Evolutionary conservation across 2,329 filamentous ascomycete genomes (phyloP).

Genomic region (Ophiostoma angusticollis): DNA sequence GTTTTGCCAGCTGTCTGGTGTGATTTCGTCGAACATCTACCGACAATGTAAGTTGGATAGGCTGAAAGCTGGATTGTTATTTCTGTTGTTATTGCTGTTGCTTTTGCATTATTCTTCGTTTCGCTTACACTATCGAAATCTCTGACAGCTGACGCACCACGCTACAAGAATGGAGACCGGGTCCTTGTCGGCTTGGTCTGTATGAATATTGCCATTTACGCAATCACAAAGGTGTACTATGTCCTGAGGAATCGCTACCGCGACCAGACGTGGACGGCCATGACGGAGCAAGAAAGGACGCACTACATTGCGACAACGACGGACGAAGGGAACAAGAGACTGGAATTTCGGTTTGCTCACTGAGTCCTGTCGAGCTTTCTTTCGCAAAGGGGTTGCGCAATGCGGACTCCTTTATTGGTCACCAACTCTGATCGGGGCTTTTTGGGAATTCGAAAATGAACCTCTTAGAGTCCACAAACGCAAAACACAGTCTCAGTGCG

Average conservation of each 20-base stretch:
- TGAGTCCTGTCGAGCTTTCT: too few species aligned
- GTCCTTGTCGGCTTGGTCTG: slow-evolving; percentile 37
- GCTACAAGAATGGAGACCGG: slow-evolving; percentile 41
- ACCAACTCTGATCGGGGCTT: too few species aligned
- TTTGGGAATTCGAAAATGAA: too few species aligned
- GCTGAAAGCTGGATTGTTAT: too few species aligned
- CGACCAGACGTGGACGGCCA: slow-evolving; percentile 32
- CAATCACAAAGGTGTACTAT: slow-evolving; percentile 41
- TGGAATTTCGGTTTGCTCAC: slow-evolving; percentile 31
- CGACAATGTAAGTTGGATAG: not conserved
- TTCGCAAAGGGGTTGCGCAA: too few species aligned
- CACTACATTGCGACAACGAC: slow-evolving; percentile 33
- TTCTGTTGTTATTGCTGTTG: not conserved
- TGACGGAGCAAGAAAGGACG: slow-evolving; percentile 34
- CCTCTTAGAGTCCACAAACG: too few species aligned
- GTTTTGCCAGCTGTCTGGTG: not conserved
- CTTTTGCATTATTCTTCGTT: not conserved
- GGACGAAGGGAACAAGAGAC: slow-evolving; percentile 30
- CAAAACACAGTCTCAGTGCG: too few species aligned
- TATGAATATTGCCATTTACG: slow-evolving; percentile 36
- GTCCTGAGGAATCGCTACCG: slow-evolving; percentile 31
- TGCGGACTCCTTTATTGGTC: too few species aligned
- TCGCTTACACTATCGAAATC: too few species aligned
- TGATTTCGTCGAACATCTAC: not conserved
- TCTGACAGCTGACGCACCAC: slow-evolving; percentile 33